Evolutionary conservation across 768 basidiomycete genomes (phyloP).

Genomic region (Calocera cornea): DNA sequence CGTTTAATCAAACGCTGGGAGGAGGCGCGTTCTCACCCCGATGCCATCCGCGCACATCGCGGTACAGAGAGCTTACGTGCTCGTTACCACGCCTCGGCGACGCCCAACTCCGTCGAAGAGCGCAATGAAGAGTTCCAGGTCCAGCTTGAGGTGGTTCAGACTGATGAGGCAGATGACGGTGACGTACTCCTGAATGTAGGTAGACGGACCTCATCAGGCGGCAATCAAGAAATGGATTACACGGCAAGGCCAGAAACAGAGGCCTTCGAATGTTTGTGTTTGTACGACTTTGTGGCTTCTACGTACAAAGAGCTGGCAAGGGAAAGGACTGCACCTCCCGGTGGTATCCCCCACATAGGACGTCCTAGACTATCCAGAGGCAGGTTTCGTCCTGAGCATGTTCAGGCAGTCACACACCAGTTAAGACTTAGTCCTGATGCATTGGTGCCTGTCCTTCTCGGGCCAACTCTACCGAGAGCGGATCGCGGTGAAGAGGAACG

Average conservation of each 20-base stretch:
- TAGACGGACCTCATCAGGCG: neutral
- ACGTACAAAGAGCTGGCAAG: constrained; percentile 13
- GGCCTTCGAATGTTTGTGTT: neutral
- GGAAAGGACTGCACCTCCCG: neutral
- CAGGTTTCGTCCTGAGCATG: constrained; percentile 13
- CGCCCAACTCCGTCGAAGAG: too few species aligned
- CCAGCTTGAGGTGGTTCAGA: too few species aligned
- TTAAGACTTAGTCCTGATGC: constrained; percentile 7
- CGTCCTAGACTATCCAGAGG: neutral
- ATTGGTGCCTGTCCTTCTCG: constrained; percentile 26
- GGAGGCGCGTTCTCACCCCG: too few species aligned
- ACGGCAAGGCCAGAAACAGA: neutral
- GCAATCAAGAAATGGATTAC: neutral
- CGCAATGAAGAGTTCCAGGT: too few species aligned
- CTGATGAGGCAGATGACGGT: too few species aligned
- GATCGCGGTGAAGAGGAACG: constrained; percentile 15
- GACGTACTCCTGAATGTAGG: neutral
- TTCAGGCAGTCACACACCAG: constrained; percentile 16
- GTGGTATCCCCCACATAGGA: constrained; percentile 3
- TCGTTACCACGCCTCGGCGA: too few species aligned
- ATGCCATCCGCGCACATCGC: too few species aligned
- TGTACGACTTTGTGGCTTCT: constrained; percentile 11
- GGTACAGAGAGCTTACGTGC: too few species aligned
- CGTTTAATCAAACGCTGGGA: constrained; percentile 19
- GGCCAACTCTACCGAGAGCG: constrained; percentile 24